Percentiles rank a stretch among this genome's conserved stretches.
phyloP scores from a whole-genome alignment of 441 rosid species.

The Erysimum cheiri region DNA sequence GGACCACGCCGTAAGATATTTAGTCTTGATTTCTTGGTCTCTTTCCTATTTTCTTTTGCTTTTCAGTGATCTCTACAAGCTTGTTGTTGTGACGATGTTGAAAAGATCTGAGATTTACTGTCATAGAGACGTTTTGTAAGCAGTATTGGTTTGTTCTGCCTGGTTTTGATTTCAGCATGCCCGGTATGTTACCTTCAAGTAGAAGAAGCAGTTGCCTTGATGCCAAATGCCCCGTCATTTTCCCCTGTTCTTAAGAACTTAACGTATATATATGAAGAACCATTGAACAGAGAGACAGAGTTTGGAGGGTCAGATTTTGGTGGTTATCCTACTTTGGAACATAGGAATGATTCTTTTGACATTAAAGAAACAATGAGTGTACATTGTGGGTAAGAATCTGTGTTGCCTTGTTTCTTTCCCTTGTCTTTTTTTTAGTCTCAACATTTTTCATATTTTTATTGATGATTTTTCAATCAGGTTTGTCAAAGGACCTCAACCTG shows the following conservation, averaged over 20 bases:
- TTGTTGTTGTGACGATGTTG: conserved; percentile 22
- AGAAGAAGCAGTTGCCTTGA: conserved; percentile 75
- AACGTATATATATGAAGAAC: conserved; percentile 70
- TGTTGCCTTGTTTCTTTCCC: not conserved
- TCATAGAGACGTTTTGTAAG: conserved; percentile 11
- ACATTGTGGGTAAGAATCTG: conserved; percentile 79
- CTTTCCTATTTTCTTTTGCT: not conserved
- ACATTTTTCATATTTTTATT: not conserved
- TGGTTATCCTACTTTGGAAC: conserved; percentile 78
- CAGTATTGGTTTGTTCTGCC: conserved; percentile 47
- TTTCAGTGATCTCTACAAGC: conserved; percentile 13
- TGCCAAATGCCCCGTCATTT: conserved; percentile 76
- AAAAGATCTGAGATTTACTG: conserved; percentile 20
- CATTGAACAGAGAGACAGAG: conserved; percentile 54
- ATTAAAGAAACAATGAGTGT: conserved; percentile 77
- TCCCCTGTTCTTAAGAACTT: conserved; percentile 72
- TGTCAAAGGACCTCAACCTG: conserved; percentile 80
- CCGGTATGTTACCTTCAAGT: conserved; percentile 91
- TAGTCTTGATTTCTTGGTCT: not conserved
- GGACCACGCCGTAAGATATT: conserved; percentile 83
- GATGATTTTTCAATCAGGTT: conserved; percentile 57
- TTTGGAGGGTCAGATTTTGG: conserved; percentile 94
- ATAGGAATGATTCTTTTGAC: conserved; percentile 76
- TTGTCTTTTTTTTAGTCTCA: not conserved
- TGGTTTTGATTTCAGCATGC: conserved; percentile 68